Conservation (phyloP, 2,329 filamentous ascomycete genomes). For the Alternaria alternata region DNA sequence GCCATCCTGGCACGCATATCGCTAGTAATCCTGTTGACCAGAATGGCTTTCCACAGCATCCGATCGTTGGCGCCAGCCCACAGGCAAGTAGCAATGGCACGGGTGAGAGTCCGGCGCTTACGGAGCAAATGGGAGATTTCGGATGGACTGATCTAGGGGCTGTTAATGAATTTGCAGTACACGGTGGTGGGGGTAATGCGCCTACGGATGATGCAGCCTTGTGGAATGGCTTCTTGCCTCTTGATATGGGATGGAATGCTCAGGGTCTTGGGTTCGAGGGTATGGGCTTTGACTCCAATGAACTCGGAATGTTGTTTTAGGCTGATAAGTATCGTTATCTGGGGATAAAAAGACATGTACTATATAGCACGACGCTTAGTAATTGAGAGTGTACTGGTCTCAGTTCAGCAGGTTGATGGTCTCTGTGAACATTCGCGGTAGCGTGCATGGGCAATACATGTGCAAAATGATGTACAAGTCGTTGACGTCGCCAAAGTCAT, state of each 20-base stretch:
- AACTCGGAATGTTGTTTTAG: constrained; percentile 40
- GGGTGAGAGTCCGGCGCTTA: constrained; percentile 53
- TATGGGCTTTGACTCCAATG: constrained; percentile 35
- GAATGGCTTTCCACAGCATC: constrained; percentile 33
- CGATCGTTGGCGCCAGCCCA: constrained; percentile 30
- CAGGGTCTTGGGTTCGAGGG: constrained; percentile 45
- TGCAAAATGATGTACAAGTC: not conserved
- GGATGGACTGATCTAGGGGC: constrained; percentile 59
- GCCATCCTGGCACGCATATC: constrained; percentile 44
- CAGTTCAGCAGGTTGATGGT: not conserved
- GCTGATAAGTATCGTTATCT: not conserved
- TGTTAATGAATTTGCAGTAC: constrained; percentile 59
- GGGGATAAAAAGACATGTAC: not conserved
- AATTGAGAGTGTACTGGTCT: not conserved
- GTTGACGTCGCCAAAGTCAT: not conserved
- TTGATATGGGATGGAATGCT: constrained; percentile 49
- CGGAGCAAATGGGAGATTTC: constrained; percentile 59
- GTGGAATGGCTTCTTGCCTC: constrained; percentile 49
- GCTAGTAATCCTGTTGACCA: constrained; percentile 38
- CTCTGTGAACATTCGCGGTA: not conserved
- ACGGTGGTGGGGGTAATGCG: constrained; percentile 47
- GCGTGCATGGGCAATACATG: not conserved
- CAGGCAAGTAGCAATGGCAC: constrained; percentile 51
- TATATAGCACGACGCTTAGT: not conserved
- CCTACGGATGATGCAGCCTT: constrained; percentile 37